Percentiles rank a stretch among this genome's conserved stretches.
These are phyloP conservation scores for Potentilla sterilis DNA, from an alignment of 306 rosid species.

Conservation along the genomic window DNA sequence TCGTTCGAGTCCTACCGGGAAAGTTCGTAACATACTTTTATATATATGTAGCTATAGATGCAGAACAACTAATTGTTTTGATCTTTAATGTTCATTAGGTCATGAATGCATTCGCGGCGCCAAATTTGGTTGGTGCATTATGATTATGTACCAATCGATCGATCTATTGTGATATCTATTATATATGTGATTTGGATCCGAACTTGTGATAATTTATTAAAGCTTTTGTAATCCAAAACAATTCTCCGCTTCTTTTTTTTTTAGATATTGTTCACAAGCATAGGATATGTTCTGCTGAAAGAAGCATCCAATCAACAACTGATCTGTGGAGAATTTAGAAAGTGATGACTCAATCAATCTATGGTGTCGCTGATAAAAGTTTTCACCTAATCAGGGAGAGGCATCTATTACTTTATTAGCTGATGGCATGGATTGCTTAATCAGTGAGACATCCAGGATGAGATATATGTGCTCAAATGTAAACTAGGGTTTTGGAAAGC, in stretches of 20 bases:
- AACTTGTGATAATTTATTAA: not conserved
- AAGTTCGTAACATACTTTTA: not conserved
- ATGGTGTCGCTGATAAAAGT: not conserved
- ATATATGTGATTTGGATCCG: not conserved
- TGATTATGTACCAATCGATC: slow-evolving; percentile 12
- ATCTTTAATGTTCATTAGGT: slow-evolving; percentile 14
- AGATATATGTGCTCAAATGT: not conserved
- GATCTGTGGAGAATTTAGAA: slow-evolving; percentile 17
- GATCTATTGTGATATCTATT: not conserved
- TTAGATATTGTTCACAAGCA: slow-evolving; percentile 6
- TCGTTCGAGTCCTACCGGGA: not conserved
- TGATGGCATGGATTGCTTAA: not conserved
- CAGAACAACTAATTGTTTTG: not conserved
- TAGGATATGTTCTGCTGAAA: slow-evolving; percentile 15
- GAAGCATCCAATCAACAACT: slow-evolving; percentile 10
- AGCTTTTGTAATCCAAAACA: not conserved
- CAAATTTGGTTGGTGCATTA: slow-evolving; percentile 33
- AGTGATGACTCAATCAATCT: not conserved
- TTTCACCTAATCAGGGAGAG: not conserved
- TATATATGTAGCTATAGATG: not conserved
- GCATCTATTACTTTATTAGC: not conserved
- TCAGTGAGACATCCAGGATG: not conserved
- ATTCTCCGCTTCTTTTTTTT: not conserved
- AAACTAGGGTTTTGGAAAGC: too few relatives aligned
- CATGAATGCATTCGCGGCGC: slow-evolving; percentile 39